Conservation (phyloP, 2,329 filamentous ascomycete species). For the Purpureocillium takamizusanense region DNA sequence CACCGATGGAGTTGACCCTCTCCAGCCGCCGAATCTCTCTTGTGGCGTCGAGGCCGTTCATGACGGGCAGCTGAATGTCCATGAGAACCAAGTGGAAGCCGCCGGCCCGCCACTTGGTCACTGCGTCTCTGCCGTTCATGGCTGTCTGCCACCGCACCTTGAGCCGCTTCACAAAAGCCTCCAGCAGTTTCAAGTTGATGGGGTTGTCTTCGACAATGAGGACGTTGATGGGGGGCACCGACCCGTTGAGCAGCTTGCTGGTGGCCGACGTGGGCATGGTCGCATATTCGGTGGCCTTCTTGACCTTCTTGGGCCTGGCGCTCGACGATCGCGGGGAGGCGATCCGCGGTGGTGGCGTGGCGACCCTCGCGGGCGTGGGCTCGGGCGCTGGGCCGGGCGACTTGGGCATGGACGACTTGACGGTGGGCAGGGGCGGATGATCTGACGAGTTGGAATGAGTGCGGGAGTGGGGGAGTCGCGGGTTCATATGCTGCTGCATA, state of each 20-base stretch:
- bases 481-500: slow-evolving; percentile 23
- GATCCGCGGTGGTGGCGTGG: slow-evolving; percentile 40
- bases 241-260: slow-evolving; percentile 60
- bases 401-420: slow-evolving; percentile 41
- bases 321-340: slow-evolving; percentile 39
- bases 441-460: slow-evolving; percentile 53
- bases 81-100: slow-evolving; percentile 95
- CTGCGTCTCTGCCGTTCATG: slow-evolving; percentile 87
- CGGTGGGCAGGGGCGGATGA: slow-evolving; percentile 31
- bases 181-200: slow-evolving; percentile 88
- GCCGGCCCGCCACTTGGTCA: slow-evolving; percentile 84
- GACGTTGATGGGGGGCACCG: slow-evolving; percentile 91
- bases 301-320: slow-evolving; percentile 39
- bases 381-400: slow-evolving; percentile 49
- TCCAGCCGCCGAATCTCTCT: slow-evolving; percentile 89
- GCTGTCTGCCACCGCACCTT: slow-evolving; percentile 98
- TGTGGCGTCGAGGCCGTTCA: slow-evolving; percentile 91
- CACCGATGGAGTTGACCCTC: slow-evolving; percentile 83
- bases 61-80: slow-evolving; percentile 96
- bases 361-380: slow-evolving; percentile 30
- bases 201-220: slow-evolving; percentile 98
- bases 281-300: slow-evolving; percentile 38
- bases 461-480: slow-evolving; percentile 39
- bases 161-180: slow-evolving; percentile 90
- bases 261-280: slow-evolving; percentile 28